Base-by-base conservation (phyloP, 2,329 filamentous ascomycete genomes). In the Pseudopithomyces maydicus region DNA sequence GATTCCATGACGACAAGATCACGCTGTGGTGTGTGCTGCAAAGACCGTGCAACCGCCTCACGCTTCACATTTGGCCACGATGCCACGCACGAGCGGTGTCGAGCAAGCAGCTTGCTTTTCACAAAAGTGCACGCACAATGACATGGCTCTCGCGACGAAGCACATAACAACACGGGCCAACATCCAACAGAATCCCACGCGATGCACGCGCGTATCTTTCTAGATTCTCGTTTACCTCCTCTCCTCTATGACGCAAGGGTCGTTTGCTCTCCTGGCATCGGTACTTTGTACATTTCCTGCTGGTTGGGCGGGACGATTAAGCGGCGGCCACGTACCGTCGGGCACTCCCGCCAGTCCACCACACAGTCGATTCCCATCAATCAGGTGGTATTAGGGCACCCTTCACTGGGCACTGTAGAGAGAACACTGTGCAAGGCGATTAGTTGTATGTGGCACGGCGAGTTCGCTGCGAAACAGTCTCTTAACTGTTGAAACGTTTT, bases 321-420 rank as follows among this genome's bases (percentile, higher is more conserved):
- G 66, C 57, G 64, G 58, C 60, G 59, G 66, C 64, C 69, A 71
- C 66, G 70, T 72, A 60, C 57, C 26, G 41, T 19, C 53, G 55
- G 45, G 29, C 41, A 38, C 42, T 54, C 42, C 55, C 57, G 51
- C 56, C 53, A 52, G 26, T 42, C 48, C 51, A 45, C 50, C 43
- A 35, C 19, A 41, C 35, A 39, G 36, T 52, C 50, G 17, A 52
- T 44, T 46, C 41, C 41, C 53, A 23, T 43, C 44, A 49, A 14
- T 47, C 36, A 29, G 33, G 33, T 32, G 33, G 19, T 6, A 23
- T 17, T 36, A 46, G 39, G 26, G 39, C 46, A 32, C 36, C 39
- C 51, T 19, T 39, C 41, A 44, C 46, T 17, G 49, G 44, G 41
- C 45, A 33, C 26, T 11, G 4, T 43, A 36, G 20, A 36, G 8